Evolutionary conservation across 73 alveolate species (phyloP).

Genomic region (Paramecium primaurelia): DNA sequence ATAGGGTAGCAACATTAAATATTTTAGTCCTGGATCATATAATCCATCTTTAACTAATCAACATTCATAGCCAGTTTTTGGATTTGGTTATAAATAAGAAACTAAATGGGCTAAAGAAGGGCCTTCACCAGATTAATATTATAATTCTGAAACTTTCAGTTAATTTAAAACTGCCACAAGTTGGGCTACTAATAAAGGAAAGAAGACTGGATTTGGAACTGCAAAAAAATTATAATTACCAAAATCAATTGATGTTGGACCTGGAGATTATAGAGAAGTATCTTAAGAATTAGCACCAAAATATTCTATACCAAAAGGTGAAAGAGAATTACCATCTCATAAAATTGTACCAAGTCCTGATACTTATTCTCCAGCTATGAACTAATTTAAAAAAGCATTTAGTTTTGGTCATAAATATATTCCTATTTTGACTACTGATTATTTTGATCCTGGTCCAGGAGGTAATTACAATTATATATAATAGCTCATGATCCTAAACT

Average conservation of each 20-base stretch:
- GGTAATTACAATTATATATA: background rate
- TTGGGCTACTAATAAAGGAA: background rate
- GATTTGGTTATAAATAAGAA: slow-evolving; percentile 29
- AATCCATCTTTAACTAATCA: background rate
- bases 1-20: background rate
- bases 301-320: background rate
- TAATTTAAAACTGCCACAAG: background rate
- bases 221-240: background rate
- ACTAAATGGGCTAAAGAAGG: slow-evolving; percentile 8
- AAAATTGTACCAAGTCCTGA: background rate
- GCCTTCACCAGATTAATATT: slow-evolving; percentile 15
- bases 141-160: background rate
- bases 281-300: background rate
- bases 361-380: background rate
- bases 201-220: background rate
- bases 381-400: background rate
- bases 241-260: slow-evolving; percentile 24
- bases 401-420: background rate
- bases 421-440: background rate
- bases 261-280: background rate
- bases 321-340: background rate
- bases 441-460: slow-evolving; percentile 28
- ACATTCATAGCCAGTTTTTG: background rate
- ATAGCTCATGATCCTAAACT: slow-evolving; percentile 28
- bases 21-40: slow-evolving; percentile 18